Evolutionary conservation across 2,329 filamentous ascomycete species (phyloP), one percentile per base, ranked within the genome.

Genomic region (Hymenoscyphus infarciens): DNA sequence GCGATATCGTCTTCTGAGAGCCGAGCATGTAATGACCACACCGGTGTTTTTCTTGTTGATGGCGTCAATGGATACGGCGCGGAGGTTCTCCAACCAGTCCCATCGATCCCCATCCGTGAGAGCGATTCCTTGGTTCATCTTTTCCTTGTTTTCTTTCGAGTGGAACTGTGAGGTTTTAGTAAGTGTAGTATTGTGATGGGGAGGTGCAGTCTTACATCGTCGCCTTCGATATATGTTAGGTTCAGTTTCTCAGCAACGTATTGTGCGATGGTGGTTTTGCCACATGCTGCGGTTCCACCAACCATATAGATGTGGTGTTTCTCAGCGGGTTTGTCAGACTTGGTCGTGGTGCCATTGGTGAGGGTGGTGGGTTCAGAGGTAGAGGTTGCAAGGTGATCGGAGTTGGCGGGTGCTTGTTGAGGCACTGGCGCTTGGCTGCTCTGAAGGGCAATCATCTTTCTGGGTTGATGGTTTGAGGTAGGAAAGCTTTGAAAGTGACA

Each of bases 11-110:
- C 91, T 90, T 82, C 98, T 98, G 60, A 99, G 83, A 1, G 94
- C 95, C 13, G 92, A 97, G 82, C 95, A 99, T 60, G 95, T 97
- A 64, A 99, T 84, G 57, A 99, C 91, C n/a, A 97, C 95, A 57
- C 92, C 89, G 33, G 83, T 78, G 19, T 84, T 81, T 42, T 87
- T 86, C 53, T 73, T 59, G 56, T 68, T 65, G 57, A 89, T 79
- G 58, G 79, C 79, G 60, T 77, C 77, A 61, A 87, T 80, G 6
- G 86, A 85, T 71, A 87, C 88, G 67, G 91, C 84, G 66, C 91
- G 89, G 15, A 95, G 82, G 13, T 82, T 81, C 56, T 89, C 91
- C 67, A 99, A 87, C 95, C 95, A 99, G 79, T 97, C 94, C 95
- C 95, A 98, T 67, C 95, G 89, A 78, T 99, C 95, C 64, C 87